phyloP scores from a whole-genome alignment of 2,329 filamentous ascomycete species.

The Aspergillus luchuensis region DNA sequence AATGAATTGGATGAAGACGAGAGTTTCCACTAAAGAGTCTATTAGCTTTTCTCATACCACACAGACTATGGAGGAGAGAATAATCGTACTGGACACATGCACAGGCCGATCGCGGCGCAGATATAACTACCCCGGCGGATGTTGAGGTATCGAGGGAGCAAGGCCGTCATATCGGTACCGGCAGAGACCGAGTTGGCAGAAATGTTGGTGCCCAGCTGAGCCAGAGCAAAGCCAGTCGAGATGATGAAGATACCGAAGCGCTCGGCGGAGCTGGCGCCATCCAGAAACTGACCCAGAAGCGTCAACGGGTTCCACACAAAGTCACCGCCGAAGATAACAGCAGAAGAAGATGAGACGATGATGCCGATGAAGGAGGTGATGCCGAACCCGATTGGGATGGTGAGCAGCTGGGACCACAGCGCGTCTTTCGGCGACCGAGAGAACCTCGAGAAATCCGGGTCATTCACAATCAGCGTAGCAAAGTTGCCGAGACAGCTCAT shows the following conservation, averaged over 20 bases:
- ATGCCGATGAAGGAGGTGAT: conserved; percentile 85
- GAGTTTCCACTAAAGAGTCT: conserved; percentile 59
- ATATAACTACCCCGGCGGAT: conserved; percentile 87
- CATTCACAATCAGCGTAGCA: conserved; percentile 77
- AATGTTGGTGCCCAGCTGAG: conserved; percentile 84
- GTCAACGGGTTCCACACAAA: conserved; percentile 74
- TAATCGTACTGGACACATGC: conserved; percentile 71
- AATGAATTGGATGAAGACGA: conserved; percentile 76
- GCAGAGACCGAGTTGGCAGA: conserved; percentile 83
- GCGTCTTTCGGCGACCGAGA: conserved; percentile 74
- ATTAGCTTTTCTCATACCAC: conserved; percentile 14
- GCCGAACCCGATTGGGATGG: conserved; percentile 71
- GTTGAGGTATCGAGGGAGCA: conserved; percentile 76
- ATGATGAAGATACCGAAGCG: conserved; percentile 78
- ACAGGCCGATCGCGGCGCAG: conserved; percentile 75
- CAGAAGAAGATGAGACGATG: conserved; percentile 69
- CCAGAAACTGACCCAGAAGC: conserved; percentile 67
- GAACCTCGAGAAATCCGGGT: conserved; percentile 84
- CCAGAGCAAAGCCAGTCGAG: conserved; percentile 69
- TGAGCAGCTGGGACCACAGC: conserved; percentile 75
- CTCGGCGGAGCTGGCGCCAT: conserved; percentile 67
- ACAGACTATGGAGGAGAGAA: not conserved
- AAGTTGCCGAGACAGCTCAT: conserved; percentile 93
- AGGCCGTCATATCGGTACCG: conserved; percentile 78
- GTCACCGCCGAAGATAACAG: conserved; percentile 62